Evolutionary conservation across 305 asterid genomes (phyloP), one percentile per base, ranked within the genome.

Genomic region (Caryopteris hybrid): DNA sequence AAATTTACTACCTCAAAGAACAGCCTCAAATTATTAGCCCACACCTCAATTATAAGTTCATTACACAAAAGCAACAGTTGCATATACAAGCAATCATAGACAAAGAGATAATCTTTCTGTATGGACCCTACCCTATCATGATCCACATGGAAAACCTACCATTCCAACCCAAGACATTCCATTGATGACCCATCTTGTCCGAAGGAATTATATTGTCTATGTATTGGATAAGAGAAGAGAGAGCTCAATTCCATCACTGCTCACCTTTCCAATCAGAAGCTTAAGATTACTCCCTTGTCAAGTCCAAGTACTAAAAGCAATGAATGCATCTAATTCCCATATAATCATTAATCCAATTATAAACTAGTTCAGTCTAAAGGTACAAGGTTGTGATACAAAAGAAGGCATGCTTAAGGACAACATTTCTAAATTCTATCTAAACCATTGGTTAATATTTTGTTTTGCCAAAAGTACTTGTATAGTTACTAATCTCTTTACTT

Each of bases 91-190:
- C 72, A 79, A 70, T 73, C 79, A 76, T 78, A 65, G 81, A 71
- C 62, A 21, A 75, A 74, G 79, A 75, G 84, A 81, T 86, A 81
- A 78, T 64, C 75, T 82, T 81, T 72, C 62, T 74, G 62, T 9
- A 83, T 83, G 93, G 97, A 77, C 94, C 98, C 97, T 87, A 84
- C 94, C 79, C 84, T 82, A 85, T 87, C 90, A 86, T 64, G 69
- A 84, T 78, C 92, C 97, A 89, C 98, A 88, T 94, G 99, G 95
- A 83, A 83, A 81, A 86, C 92, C 88, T 73, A 81, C 86, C 85
- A 77, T 84, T 87, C 89, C 91, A 87, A 84, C 94, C 83, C 83
- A 81, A 77, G 88, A 79, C 91, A 91, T 85, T 85, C 85, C 79
- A 78, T 78, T 82, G 72, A 72, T 85, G 85, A 71, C 91, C 91